phyloP scores from a whole-genome alignment of 75 land plant species.

The Cupressus sempervirens region DNA sequence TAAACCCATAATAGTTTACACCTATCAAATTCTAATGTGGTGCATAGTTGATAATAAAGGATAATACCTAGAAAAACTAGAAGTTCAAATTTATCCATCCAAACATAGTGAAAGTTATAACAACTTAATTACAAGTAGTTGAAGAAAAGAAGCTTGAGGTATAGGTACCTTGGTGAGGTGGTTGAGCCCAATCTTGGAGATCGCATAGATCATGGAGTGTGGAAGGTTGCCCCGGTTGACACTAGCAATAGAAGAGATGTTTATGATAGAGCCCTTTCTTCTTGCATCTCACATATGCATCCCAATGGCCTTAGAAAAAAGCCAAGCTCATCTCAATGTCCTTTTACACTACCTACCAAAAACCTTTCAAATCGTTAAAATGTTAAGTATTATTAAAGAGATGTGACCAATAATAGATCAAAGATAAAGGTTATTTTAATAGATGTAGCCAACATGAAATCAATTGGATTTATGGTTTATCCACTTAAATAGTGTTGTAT shows the following conservation, averaged over 20 bases:
- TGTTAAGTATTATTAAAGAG: background rate
- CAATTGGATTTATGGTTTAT: background rate
- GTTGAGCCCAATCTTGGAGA: conserved; percentile 64
- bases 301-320: conserved; percentile 57
- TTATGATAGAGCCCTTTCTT: conserved; percentile 53
- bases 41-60: background rate
- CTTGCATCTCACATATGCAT: conserved; percentile 43
- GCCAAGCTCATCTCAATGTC: conserved; percentile 65
- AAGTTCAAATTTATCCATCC: background rate
- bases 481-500: background rate
- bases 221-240: conserved; percentile 42
- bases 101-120: background rate
- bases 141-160: background rate
- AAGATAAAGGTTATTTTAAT: background rate
- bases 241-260: conserved; percentile 53
- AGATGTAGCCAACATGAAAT: background rate
- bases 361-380: background rate
- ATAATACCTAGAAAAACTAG: background rate
- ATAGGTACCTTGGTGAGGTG: conserved; percentile 56
- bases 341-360: conserved; percentile 40
- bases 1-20: background rate
- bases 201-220: conserved; percentile 48
- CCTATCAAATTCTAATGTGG: background rate
- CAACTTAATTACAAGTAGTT: background rate
- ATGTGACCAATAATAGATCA: background rate